Evolutionary conservation across 2,329 filamentous ascomycete species (phyloP).

Genomic region (Cladorrhinum sp.): DNA sequence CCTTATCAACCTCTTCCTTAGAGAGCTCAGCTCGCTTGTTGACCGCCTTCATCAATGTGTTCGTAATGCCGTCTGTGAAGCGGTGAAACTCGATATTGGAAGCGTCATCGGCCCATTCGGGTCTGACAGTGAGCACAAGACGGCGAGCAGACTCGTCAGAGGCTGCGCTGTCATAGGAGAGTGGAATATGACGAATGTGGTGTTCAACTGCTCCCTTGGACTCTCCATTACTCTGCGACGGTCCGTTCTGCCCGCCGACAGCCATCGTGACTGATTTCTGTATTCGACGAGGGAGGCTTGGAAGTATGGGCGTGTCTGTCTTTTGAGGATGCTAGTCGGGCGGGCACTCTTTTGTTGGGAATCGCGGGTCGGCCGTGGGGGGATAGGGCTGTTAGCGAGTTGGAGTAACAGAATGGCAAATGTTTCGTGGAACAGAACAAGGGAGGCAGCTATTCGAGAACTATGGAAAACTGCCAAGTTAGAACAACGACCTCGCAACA

Average conservation of each 20-base stretch:
- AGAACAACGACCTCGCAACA: neutral
- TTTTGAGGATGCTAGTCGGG: neutral
- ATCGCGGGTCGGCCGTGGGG: neutral
- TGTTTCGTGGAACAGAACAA: neutral
- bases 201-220: slow-evolving; percentile 37
- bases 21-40: slow-evolving; percentile 66
- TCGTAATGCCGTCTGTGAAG: slow-evolving; percentile 98
- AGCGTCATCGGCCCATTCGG: slow-evolving; percentile 70
- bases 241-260: slow-evolving; percentile 24
- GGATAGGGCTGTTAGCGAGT: neutral
- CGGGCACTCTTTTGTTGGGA: neutral
- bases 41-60: slow-evolving; percentile 80
- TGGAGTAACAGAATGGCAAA: neutral
- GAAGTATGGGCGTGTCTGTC: neutral
- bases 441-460: neutral
- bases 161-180: slow-evolving; percentile 74
- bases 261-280: slow-evolving; percentile 18
- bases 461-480: neutral
- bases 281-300: neutral
- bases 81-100: slow-evolving; percentile 79
- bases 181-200: slow-evolving; percentile 63
- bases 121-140: slow-evolving; percentile 75
- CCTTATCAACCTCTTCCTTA: slow-evolving; percentile 73
- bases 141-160: slow-evolving; percentile 74
- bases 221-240: slow-evolving; percentile 14